These are phyloP conservation scores for Globisporangium acanthophoron DNA, from an alignment of 352 stramenopile species.

Conservation along the genomic window DNA sequence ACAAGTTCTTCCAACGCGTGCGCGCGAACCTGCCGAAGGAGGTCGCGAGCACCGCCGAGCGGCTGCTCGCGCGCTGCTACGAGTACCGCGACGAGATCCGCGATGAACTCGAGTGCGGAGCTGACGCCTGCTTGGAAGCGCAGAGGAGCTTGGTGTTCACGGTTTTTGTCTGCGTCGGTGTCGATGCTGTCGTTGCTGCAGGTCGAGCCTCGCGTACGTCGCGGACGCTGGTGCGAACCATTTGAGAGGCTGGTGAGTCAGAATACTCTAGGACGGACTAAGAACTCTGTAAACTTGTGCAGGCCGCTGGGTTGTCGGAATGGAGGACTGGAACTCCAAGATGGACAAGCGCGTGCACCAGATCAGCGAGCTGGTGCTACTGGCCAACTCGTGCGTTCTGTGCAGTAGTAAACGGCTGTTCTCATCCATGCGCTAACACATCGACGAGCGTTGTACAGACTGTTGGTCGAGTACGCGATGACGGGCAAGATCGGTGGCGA, in stretches of 20 bases:
- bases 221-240: constrained; percentile 33
- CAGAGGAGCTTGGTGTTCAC: neutral
- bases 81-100: constrained; percentile 82
- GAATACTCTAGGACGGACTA: neutral
- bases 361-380: constrained; percentile 77
- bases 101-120: constrained; percentile 76
- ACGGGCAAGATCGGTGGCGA: constrained; percentile 49
- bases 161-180: constrained; percentile 1
- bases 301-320: constrained; percentile 76
- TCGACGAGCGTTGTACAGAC: constrained; percentile 8
- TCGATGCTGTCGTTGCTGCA: constrained; percentile 6
- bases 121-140: neutral
- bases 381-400: constrained; percentile 47
- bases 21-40: constrained; percentile 51
- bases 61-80: constrained; percentile 72
- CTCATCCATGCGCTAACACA: too few relatives aligned
- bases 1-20: constrained; percentile 78
- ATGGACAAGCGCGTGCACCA: constrained; percentile 80
- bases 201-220: constrained; percentile 65
- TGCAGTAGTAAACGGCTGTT: too few relatives aligned
- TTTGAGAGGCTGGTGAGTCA: too few relatives aligned
- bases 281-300: neutral
- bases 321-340: constrained; percentile 85
- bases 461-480: constrained; percentile 69
- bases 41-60: constrained; percentile 41